These are phyloP conservation scores for Tympanopsis confertula DNA, from an alignment of 2,329 filamentous ascomycete species.

Conservation along the genomic window DNA sequence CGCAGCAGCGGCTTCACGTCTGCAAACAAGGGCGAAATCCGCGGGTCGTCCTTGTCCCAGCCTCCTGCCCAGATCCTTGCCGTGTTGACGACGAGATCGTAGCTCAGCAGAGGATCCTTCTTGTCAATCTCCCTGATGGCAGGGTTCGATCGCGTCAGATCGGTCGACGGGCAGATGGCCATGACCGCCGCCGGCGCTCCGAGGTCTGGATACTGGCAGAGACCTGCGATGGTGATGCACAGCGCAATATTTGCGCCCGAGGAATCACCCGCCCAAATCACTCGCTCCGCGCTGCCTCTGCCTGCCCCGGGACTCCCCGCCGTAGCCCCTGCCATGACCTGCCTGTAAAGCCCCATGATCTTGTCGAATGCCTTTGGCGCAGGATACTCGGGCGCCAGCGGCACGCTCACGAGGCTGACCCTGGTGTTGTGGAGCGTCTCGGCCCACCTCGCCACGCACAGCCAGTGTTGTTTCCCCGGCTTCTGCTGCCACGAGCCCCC, in stretches of 20 bases:
- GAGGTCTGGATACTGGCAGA: slow-evolving; percentile 18
- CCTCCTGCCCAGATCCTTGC: slow-evolving; percentile 27
- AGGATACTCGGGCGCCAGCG: slow-evolving; percentile 38
- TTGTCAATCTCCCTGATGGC: slow-evolving; percentile 24
- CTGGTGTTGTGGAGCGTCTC: slow-evolving; percentile 22
- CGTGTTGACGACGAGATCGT: slow-evolving; percentile 23
- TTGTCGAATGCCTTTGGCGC: slow-evolving; percentile 33
- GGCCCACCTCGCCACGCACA: slow-evolving; percentile 30
- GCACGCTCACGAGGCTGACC: slow-evolving; percentile 36
- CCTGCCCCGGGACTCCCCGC: too few species aligned
- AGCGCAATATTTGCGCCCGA: slow-evolving; percentile 41
- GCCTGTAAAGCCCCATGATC: slow-evolving; percentile 29
- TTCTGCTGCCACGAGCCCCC: slow-evolving; percentile 44
- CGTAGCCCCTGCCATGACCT: slow-evolving; percentile 23
- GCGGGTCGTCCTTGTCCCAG: slow-evolving; percentile 26
- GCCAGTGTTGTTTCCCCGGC: slow-evolving; percentile 38
- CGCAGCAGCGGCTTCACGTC: slow-evolving; percentile 24
- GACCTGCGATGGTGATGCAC: slow-evolving; percentile 16
- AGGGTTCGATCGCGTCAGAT: slow-evolving; percentile 31
- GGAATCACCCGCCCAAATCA: slow-evolving; percentile 40
- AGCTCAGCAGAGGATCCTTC: slow-evolving; percentile 31
- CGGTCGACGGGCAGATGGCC: slow-evolving; percentile 33
- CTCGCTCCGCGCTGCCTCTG: too few species aligned
- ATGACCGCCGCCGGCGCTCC: slow-evolving; percentile 18
- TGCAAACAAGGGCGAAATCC: slow-evolving; percentile 33